Conservation (phyloP, 2,329 filamentous ascomycete genomes). For the Chaetomium globosum region DNA sequence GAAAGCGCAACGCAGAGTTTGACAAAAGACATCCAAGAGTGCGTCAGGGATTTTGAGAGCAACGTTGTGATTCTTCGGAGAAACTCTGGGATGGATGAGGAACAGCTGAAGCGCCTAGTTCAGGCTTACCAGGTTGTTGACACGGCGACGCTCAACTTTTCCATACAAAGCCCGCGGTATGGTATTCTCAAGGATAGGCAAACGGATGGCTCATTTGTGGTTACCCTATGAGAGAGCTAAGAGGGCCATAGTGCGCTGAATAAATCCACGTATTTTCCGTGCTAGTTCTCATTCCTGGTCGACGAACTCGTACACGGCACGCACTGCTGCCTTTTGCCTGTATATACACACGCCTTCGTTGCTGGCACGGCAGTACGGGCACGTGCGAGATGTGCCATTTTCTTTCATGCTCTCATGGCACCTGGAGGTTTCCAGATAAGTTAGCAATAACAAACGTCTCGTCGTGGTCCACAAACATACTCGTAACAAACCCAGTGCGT, state of each 20-base stretch:
- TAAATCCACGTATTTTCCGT: neutral
- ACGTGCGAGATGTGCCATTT: neutral
- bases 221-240: conserved; percentile 19
- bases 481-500: neutral
- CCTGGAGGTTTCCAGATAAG: neutral
- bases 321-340: neutral
- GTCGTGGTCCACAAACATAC: neutral
- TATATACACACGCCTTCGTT: neutral
- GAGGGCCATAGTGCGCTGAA: neutral
- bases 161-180: conserved; percentile 31
- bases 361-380: neutral
- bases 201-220: conserved; percentile 31
- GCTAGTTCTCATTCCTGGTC: neutral
- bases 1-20: conserved; percentile 5
- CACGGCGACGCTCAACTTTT: conserved; percentile 30
- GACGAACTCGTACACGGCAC: neutral
- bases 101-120: conserved; percentile 15
- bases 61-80: conserved; percentile 3
- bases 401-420: neutral
- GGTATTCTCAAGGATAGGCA: conserved; percentile 24
- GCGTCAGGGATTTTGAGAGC: conserved; percentile 18
- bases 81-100: neutral
- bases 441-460: neutral
- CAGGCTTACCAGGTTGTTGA: conserved; percentile 28
- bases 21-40: conserved; percentile 15